These are phyloP conservation scores for Fusarium sp. DNA, from an alignment of 2,329 filamentous ascomycete genomes.

Conservation along the genomic window DNA sequence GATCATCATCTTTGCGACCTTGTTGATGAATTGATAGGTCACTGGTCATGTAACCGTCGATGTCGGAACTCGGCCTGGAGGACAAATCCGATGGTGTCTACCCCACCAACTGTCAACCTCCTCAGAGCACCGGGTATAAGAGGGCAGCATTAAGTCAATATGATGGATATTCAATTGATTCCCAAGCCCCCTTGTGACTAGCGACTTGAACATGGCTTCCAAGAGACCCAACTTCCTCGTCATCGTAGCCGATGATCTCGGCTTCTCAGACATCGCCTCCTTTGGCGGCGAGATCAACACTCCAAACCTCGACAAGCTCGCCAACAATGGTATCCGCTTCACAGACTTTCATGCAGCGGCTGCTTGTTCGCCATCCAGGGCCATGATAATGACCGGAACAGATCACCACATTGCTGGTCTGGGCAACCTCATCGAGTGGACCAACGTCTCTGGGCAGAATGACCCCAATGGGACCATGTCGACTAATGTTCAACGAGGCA, in stretches of 20 bases:
- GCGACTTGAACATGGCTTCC: conserved; percentile 46
- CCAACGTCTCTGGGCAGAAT: conserved; percentile 21
- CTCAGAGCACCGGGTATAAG: conserved; percentile 9
- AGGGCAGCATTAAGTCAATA: not conserved
- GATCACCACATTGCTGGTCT: conserved; percentile 31
- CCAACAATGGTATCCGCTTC: conserved; percentile 65
- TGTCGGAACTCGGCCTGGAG: conserved; percentile 13
- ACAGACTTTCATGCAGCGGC: conserved; percentile 73
- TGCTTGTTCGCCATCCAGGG: conserved; percentile 71
- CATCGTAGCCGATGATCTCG: conserved; percentile 39
- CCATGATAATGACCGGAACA: conserved; percentile 75
- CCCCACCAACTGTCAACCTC: not conserved
- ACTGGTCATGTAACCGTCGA: conserved; percentile 1
- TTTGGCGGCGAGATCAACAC: conserved; percentile 72
- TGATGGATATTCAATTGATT: not conserved
- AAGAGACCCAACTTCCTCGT: conserved; percentile 31
- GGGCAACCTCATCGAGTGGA: conserved; percentile 60
- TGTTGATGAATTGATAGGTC: conserved; percentile 5
- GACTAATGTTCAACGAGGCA: conserved; percentile 36
- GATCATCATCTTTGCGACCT: not conserved
- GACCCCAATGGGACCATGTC: conserved; percentile 24
- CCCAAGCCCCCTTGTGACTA: rapidly evolving
- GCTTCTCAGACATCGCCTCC: conserved; percentile 69
- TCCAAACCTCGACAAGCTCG: conserved; percentile 67
- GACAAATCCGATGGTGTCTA: conserved; percentile 4